Percentiles rank a stretch among this genome's conserved stretches.
phyloP scores from a whole-genome alignment of 2,329 filamentous ascomycete genomes.

The Penicillium sp. region DNA sequence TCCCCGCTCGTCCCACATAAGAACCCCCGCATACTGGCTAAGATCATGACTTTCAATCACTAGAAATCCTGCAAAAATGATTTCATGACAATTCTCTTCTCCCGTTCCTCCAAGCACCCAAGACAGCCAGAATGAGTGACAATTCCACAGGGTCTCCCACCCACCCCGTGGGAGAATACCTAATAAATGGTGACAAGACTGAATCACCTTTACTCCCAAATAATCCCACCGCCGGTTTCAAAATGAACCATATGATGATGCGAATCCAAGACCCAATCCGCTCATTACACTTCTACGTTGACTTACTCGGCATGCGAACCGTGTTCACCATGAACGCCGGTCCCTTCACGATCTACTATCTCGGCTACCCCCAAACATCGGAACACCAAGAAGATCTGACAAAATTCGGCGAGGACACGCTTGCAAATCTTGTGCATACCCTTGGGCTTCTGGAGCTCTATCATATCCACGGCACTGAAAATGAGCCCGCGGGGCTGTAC shows the following conservation, averaged over 20 bases:
- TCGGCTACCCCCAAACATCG: neutral
- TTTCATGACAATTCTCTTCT: accelerated
- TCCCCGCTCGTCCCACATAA: neutral
- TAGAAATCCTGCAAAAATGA: neutral
- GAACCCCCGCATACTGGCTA: neutral
- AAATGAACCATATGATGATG: neutral
- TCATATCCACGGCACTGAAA: neutral
- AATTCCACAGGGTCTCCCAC: neutral
- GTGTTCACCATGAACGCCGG: neutral
- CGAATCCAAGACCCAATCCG: neutral
- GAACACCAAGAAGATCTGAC: neutral
- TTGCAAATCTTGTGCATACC: neutral
- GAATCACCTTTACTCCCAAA: neutral
- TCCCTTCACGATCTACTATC: constrained; percentile 2
- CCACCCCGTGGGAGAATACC: neutral
- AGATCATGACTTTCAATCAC: neutral
- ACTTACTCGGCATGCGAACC: constrained; percentile 1
- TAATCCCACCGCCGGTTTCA: neutral
- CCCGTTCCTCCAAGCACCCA: neutral
- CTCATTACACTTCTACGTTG: neutral
- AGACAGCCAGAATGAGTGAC: neutral
- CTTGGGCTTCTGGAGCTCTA: constrained; percentile 1
- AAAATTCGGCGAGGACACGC: neutral
- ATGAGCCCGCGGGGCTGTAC: neutral
- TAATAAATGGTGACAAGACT: neutral